Conservation (phyloP, 805 yeast species). For the Candida michaelii region DNA sequence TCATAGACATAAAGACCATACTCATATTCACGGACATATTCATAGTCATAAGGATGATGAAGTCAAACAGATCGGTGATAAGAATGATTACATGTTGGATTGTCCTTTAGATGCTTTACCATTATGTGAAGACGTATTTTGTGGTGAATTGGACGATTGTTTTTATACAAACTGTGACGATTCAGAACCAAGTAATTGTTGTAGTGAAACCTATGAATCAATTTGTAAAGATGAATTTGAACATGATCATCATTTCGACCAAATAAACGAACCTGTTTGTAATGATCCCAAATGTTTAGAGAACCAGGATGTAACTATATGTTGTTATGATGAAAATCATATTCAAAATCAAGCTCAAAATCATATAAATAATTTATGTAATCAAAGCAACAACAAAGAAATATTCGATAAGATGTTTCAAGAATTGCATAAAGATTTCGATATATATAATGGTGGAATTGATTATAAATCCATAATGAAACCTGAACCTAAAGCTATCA, state of each 20-base stretch:
- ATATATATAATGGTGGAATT: conserved; percentile 10
- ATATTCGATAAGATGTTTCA: conserved; percentile 40
- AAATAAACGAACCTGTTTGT: conserved; percentile 6
- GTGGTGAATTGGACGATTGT: conserved; percentile 46
- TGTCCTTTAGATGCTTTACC: conserved; percentile 28
- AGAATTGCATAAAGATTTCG: conserved; percentile 32
- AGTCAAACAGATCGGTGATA: not conserved
- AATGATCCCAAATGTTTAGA: conserved; percentile 12
- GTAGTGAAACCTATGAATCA: conserved; percentile 6
- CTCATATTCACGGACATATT: conserved; percentile 68
- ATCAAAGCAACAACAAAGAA: conserved; percentile 29
- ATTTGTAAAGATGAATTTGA: conserved; percentile 1
- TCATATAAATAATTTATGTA: conserved; percentile 27
- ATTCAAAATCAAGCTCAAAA: conserved; percentile 13
- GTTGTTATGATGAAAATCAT: conserved; percentile 15
- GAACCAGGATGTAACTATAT: conserved; percentile 9
- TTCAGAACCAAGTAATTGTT: conserved; percentile 6
- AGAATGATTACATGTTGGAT: not conserved
- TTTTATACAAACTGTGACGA: conserved; percentile 38
- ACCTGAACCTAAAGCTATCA: not conserved
- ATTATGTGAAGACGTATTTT: conserved; percentile 41
- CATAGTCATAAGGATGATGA: conserved; percentile 39
- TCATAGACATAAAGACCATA: conserved; percentile 59
- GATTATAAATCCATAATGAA: conserved; percentile 2
- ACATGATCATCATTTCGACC: not conserved